Percentiles rank a stretch among this genome's conserved stretches.
phyloP scores from a whole-genome alignment of 306 rosid genomes.

The Alnus glutinosa region DNA sequence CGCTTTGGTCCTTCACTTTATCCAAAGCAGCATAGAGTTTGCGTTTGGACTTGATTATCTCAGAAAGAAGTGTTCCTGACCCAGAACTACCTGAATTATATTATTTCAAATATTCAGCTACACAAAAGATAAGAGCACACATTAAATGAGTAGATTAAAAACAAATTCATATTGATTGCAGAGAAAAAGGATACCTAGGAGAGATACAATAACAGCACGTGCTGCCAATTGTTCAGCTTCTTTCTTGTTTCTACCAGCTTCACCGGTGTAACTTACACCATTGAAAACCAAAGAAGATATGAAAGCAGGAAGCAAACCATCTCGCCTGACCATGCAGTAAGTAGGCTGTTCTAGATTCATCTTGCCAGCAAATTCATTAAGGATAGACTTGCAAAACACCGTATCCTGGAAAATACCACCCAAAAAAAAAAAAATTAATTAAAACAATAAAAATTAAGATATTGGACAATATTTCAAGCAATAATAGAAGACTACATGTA shows the following conservation, averaged over 20 bases:
- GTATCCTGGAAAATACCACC: constrained; percentile 33
- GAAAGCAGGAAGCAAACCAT: constrained; percentile 38
- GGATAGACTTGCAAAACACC: constrained; percentile 43
- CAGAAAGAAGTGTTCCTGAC: constrained; percentile 31
- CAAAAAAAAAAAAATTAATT: neutral
- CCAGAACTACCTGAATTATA: constrained; percentile 34
- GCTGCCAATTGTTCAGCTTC: constrained; percentile 70
- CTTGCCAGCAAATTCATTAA: constrained; percentile 59
- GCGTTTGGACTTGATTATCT: constrained; percentile 46
- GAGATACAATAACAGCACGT: constrained; percentile 44
- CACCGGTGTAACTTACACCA: constrained; percentile 41
- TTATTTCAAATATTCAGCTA: constrained; percentile 12
- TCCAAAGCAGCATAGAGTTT: constrained; percentile 21
- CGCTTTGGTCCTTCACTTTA: constrained; percentile 15
- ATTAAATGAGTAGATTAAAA: neutral
- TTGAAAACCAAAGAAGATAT: constrained; percentile 48
- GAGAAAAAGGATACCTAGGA: constrained; percentile 44
- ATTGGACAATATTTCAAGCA: neutral
- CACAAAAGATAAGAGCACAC: neutral
- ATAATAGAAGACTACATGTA: constrained; percentile 8
- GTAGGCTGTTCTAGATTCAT: constrained; percentile 36
- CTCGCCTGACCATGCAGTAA: constrained; percentile 32
- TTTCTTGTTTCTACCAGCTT: constrained; percentile 44
- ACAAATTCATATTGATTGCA: neutral
- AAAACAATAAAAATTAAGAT: neutral